Base-by-base conservation (phyloP, 2,329 filamentous ascomycete species). In the Exophiala xenobiotica region DNA sequence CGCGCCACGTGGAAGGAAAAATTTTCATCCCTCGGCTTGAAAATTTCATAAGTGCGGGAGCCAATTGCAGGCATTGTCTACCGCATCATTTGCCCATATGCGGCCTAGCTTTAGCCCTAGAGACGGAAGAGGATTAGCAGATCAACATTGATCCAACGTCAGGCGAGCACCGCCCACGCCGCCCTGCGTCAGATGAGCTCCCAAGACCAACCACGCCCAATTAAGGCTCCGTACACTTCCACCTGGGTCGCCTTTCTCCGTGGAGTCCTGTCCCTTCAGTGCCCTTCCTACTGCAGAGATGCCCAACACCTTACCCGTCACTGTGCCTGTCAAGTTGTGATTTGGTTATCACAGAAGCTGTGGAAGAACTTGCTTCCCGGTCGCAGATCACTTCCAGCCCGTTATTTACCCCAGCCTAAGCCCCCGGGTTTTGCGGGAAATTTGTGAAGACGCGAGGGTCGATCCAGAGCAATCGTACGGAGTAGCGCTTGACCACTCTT, bases 131-230 rank as follows among this genome's bases (percentile, higher is more conserved):
- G 51, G 51, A 44, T 51, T 48, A 37, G 49, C 50, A 33, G 29
- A 47, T 26, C 46, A 53, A 61, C 55, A 49, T 57, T 58, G 58
- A 61, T 60, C 59, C 53, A 56, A 60, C 55, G 45, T 60, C 57
- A 58, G 44, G 51, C 53, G 51, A 59, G 40, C 53, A 41, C 46
- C 53, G 48, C 23, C 35, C 53, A 37, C 53, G 44, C 46, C 53
- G 48, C 23, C 35, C 53, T 53, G 51, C 53, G 51, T 59, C 57
- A 56, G 49, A 53, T 51, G 53, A 49, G 51, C 46, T 41, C 27
- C 44, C 37, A 39, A 45, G 40, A 46, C 16, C 31, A 46, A 24
- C 26, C 27, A 38, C 22, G 11, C 27, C 38, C n/a, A 40, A 24
- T 19, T 31, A 23, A 46, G 35, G 27, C 46, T 37, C 35, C 42